Percentiles rank a stretch among this genome's conserved stretches.
Evolutionary conservation across 352 stramenopile species (phyloP).

Genomic region (Pythium chondricola): DNA sequence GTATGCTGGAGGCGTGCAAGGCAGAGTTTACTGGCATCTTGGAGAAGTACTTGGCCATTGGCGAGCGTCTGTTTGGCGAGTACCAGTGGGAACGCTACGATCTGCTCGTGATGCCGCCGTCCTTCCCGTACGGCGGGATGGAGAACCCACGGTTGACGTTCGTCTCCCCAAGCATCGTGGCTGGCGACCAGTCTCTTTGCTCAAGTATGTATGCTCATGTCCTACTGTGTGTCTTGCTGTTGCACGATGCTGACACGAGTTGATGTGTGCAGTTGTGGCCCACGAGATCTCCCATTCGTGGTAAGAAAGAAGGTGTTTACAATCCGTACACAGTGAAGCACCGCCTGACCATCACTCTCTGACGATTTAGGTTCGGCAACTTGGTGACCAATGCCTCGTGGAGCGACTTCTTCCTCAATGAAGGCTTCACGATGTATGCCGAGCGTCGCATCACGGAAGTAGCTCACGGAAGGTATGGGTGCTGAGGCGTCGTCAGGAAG

Average conservation of each 20-base stretch:
- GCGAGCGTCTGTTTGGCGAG: conserved; percentile 71
- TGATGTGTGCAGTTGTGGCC: conserved; percentile 43
- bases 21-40: conserved; percentile 72
- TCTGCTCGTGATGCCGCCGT: conserved; percentile 79
- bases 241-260: no score
- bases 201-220: conserved; percentile 34
- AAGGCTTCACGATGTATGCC: conserved; percentile 87
- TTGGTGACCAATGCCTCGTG: conserved; percentile 79
- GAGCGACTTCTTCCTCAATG: conserved; percentile 86
- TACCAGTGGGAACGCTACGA: conserved; percentile 86
- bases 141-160: conserved; percentile 93
- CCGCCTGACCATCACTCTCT: not conserved
- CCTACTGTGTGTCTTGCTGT: no score
- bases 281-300: conserved; percentile 85
- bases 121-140: conserved; percentile 98
- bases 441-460: conserved; percentile 64
- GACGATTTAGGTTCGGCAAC: conserved; percentile 69
- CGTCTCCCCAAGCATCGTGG: conserved; percentile 67
- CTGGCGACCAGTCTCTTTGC: conserved; percentile 72
- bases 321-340: not conserved
- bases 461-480: conserved; percentile 47
- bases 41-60: conserved; percentile 65
- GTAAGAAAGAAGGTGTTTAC: conserved; percentile 13
- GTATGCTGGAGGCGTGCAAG: conserved; percentile 67
- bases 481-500: not conserved